Base-by-base conservation (phyloP, 257 asterid genomes). In the Ligustrum vulgare region DNA sequence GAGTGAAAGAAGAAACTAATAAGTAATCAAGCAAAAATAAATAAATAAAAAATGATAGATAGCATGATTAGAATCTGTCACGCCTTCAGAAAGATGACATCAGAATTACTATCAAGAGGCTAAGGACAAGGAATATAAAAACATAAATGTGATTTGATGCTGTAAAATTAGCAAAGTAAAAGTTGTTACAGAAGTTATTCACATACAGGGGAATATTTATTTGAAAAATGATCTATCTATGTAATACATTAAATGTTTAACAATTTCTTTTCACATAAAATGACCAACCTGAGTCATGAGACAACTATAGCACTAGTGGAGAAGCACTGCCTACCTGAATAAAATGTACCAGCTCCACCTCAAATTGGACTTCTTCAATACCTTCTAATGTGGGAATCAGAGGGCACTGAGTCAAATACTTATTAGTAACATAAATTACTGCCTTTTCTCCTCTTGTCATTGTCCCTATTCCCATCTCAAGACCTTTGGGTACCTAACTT, bases 391-490 rank as follows among this genome's bases (percentile, higher is more conserved):
- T 70, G 68, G 96, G 93, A 73, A 89, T 74, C 74, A 91, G 78
- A 60, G 88, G 85, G 78, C 90, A 75, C 73, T 86, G 83, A 74
- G 91, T 86, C 70, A 88, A 77, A 82, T 91, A 85, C 75, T 89
- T 88, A 75, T 80, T 83, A 6, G 80, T 78, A 72, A 92, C 96
- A 77, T 88, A 94, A 78, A 94, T 90, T 60, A 87, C 86, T 32
- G 97, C 94, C 80, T 91, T 94, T 80, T 94, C 98, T 81, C 96
- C 93, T 63, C 90, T 85, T 73, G 98, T 74, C 99, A 92, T 94
- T 66, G 93, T 86, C 72, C 94, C 92, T 32, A 89, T 91, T 78
- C 94, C 99, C 93, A 94, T 91, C 89, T 94, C 99, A 72, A 94
- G 98, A 77, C 98, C 99, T 80, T 89, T 83, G 36, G 99, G 97